phyloP scores from a whole-genome alignment of 2,329 filamentous ascomycete genomes.

The Chaetomium olivaceum region DNA sequence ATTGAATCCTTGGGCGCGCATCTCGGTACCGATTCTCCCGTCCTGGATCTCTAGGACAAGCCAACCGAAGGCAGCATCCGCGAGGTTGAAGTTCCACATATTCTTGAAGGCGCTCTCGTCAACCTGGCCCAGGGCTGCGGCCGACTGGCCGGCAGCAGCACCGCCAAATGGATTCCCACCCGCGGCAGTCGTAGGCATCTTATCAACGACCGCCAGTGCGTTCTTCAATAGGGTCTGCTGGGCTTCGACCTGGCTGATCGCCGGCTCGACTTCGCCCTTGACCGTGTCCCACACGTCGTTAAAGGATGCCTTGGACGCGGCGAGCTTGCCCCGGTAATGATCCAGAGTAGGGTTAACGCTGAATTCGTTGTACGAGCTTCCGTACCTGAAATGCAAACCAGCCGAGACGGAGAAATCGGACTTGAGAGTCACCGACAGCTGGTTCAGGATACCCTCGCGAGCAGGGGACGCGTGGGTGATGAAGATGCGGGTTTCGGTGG shows the following conservation, averaged over 20 bases:
- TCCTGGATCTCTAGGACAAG: constrained; percentile 93
- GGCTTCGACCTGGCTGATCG: constrained; percentile 88
- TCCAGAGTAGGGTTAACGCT: constrained; percentile 97
- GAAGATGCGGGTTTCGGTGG: constrained; percentile 94
- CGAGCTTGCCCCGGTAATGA: constrained; percentile 97
- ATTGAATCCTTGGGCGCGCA: constrained; percentile 98
- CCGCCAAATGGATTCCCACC: constrained; percentile 97
- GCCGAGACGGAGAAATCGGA: constrained; percentile 98
- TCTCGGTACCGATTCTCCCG: constrained; percentile 94
- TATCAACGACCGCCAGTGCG: constrained; percentile 89
- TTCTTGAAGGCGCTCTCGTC: constrained; percentile 99
- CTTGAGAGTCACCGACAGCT: constrained; percentile 95
- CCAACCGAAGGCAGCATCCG: constrained; percentile 96
- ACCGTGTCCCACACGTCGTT: constrained; percentile 99
- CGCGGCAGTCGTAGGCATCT: constrained; percentile 94
- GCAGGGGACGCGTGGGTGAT: constrained; percentile 96
- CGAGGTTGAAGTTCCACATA: constrained; percentile 99
- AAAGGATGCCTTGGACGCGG: constrained; percentile 96
- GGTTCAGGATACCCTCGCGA: constrained; percentile 93
- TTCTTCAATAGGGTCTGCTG: constrained; percentile 91
- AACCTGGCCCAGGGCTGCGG: constrained; percentile 76
- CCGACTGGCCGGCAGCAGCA: constrained; percentile 63
- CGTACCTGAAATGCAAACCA: constrained; percentile 96
- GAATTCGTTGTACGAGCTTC: constrained; percentile 99
- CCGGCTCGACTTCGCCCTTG: constrained; percentile 91